Conservation (phyloP, 495 filamentous ascomycete genomes). For the Pyrenula aspistea region DNA sequence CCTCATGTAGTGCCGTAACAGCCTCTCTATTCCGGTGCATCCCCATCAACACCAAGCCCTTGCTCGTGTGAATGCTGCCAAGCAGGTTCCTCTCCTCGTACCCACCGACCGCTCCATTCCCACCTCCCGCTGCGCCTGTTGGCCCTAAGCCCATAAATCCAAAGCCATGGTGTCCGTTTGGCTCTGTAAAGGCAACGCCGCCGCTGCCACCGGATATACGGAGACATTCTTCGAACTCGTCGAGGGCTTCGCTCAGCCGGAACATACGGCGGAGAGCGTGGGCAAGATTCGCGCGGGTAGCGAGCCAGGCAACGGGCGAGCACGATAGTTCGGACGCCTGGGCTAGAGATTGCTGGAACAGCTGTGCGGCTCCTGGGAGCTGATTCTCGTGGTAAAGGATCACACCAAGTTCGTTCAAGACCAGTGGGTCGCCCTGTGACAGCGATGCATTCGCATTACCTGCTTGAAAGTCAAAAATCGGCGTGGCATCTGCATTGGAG, state of each 20-base stretch:
- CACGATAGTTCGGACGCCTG: constrained; percentile 71
- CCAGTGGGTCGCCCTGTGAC: constrained; percentile 62
- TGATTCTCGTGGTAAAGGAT: constrained; percentile 87
- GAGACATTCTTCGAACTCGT: constrained; percentile 71
- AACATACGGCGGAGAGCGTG: constrained; percentile 71
- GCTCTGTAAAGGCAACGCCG: constrained; percentile 55
- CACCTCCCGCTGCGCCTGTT: constrained; percentile 26
- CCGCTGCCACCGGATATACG: constrained; percentile 62
- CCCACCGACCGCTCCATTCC: constrained; percentile 26
- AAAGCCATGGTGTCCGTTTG: neutral
- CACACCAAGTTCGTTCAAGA: constrained; percentile 92
- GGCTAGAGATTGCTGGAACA: constrained; percentile 63
- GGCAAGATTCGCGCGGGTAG: constrained; percentile 76
- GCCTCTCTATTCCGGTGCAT: constrained; percentile 53
- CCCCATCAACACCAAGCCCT: constrained; percentile 61
- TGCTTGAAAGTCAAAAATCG: neutral
- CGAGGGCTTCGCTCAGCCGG: constrained; percentile 57
- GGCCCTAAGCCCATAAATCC: constrained; percentile 22
- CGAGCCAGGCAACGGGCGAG: constrained; percentile 74
- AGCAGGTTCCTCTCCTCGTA: constrained; percentile 34
- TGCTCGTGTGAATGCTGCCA: constrained; percentile 32
- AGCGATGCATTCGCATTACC: constrained; percentile 1
- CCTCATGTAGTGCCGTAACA: constrained; percentile 56
- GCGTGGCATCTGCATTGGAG: neutral
- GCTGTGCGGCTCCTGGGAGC: constrained; percentile 52